These are phyloP conservation scores for Phoma sp. DNA, from an alignment of 2,329 filamentous ascomycete species.

Conservation along the genomic window DNA sequence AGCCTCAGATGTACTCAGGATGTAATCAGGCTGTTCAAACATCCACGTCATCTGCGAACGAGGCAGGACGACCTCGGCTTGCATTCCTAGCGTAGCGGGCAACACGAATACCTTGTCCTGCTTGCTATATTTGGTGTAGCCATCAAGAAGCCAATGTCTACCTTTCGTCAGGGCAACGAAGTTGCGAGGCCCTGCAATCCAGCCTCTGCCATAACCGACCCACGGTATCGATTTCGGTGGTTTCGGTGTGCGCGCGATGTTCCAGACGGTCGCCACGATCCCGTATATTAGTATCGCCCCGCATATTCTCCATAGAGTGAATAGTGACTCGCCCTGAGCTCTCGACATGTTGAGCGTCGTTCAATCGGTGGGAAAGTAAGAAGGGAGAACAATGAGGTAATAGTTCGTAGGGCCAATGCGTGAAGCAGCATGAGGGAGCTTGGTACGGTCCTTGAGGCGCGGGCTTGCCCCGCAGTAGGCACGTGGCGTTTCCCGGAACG, in stretches of 20 bases:
- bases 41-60: slow-evolving; percentile 49
- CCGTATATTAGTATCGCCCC: too few relatives aligned
- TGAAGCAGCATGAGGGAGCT: too few relatives aligned
- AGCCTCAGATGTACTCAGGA: slow-evolving; percentile 46
- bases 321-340: too few relatives aligned
- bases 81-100: slow-evolving; percentile 30
- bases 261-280: too few relatives aligned
- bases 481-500: too few relatives aligned
- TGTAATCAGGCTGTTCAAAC: slow-evolving; percentile 50
- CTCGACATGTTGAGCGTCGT: too few relatives aligned
- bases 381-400: too few relatives aligned
- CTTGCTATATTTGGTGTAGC: slow-evolving; percentile 36
- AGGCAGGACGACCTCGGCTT: slow-evolving; percentile 45
- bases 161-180: slow-evolving; percentile 27
- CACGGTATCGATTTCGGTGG: slow-evolving; percentile 30
- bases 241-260: not conserved
- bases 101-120: slow-evolving; percentile 34
- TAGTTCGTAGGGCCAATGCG: too few relatives aligned
- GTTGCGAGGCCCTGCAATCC: slow-evolving; percentile 26
- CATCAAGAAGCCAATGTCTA: slow-evolving; percentile 30
- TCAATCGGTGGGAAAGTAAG: too few relatives aligned
- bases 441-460: too few relatives aligned
- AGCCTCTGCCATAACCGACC: slow-evolving; percentile 33
- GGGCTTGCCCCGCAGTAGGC: too few relatives aligned
- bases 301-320: too few relatives aligned